phyloP scores from a whole-genome alignment of 192 early-diverging fungal species.

The Backusella parvicylindrica region DNA sequence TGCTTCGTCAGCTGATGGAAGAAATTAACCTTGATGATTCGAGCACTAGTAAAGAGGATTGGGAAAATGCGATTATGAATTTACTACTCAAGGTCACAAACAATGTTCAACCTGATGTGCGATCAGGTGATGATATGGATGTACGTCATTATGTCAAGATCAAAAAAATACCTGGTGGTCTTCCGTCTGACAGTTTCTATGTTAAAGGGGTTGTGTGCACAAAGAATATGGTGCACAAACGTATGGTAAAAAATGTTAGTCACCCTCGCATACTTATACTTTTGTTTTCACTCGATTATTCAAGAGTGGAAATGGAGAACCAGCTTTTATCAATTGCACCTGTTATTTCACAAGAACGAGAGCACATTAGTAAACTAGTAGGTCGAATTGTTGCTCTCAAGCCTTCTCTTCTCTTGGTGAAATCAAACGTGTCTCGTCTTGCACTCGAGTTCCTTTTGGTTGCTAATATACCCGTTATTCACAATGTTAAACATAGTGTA shows the following conservation, averaged over 20 bases:
- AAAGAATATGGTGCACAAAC: constrained; percentile 90
- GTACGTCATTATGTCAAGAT: constrained; percentile 90
- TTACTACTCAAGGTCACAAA: constrained; percentile 65
- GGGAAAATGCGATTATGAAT: constrained; percentile 71
- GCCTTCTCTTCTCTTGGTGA: constrained; percentile 79
- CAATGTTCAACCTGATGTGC: constrained; percentile 60
- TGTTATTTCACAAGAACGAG: constrained; percentile 79
- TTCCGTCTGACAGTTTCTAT: constrained; percentile 75
- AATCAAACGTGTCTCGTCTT: constrained; percentile 78
- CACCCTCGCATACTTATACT: constrained; percentile 85
- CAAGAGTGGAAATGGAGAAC: constrained; percentile 61
- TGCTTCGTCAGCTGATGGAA: constrained; percentile 69
- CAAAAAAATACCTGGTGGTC: constrained; percentile 91
- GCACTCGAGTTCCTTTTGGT: constrained; percentile 82
- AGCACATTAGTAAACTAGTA: constrained; percentile 77
- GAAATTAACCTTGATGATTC: constrained; percentile 55
- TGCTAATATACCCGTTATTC: constrained; percentile 73
- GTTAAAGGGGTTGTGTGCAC: constrained; percentile 90
- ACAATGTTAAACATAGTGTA: constrained; percentile 85
- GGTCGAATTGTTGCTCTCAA: constrained; percentile 71
- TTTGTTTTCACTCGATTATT: constrained; percentile 83
- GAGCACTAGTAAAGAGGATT: constrained; percentile 33
- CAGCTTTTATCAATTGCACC: constrained; percentile 80
- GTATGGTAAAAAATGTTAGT: constrained; percentile 67
- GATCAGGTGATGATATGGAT: constrained; percentile 82